Conservation (phyloP, 169 alveolate species). For the Fabrea salina region DNA sequence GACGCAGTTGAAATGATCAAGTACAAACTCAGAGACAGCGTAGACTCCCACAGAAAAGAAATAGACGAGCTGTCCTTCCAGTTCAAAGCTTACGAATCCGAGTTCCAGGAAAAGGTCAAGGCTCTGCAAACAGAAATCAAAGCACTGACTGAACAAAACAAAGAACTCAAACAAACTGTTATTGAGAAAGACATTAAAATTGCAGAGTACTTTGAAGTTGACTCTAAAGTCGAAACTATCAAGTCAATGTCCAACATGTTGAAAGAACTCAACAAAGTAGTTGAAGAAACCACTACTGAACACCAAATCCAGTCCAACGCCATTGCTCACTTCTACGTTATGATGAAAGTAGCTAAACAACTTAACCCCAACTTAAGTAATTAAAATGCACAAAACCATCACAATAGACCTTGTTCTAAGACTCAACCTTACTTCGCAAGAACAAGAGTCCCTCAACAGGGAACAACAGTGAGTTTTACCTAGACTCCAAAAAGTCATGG, state of each 20-base stretch:
- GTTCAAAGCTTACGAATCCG: background rate
- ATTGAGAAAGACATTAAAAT: conserved; percentile 8
- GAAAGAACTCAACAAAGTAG: background rate
- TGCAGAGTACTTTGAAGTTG: background rate
- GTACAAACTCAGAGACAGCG: background rate
- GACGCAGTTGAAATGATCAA: background rate
- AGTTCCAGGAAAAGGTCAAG: background rate
- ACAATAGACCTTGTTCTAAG: background rate
- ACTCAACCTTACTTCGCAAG: conserved; percentile 9
- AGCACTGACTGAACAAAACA: background rate
- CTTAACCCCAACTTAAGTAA: background rate
- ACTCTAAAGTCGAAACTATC: background rate
- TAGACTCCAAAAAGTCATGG: conserved; percentile 18
- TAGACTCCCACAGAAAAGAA: background rate
- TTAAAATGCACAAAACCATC: background rate
- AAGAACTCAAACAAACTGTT: background rate
- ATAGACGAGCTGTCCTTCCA: background rate
- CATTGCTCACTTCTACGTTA: too few species aligned
- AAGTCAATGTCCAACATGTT: conserved; percentile 6
- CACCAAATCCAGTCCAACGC: background rate
- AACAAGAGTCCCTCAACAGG: background rate
- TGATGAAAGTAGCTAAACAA: too few species aligned
- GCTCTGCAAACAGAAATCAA: background rate
- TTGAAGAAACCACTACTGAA: background rate
- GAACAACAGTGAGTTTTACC: conserved; percentile 19